Evolutionary conservation across 768 basidiomycete genomes (phyloP), one percentile per base, ranked within the genome.

Genomic region (Butyriboletus loyo): DNA sequence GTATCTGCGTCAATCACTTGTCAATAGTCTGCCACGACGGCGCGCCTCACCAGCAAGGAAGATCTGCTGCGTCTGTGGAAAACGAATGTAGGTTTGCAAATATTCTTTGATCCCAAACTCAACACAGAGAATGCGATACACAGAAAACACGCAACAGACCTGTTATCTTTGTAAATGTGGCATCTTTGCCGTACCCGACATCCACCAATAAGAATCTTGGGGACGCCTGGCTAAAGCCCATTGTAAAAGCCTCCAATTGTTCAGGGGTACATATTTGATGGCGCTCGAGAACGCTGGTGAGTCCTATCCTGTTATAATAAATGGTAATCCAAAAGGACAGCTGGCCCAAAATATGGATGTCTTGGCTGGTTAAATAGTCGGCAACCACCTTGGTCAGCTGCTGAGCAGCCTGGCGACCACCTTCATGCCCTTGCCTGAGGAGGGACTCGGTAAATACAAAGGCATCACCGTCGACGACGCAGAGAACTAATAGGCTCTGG

Each of bases 241-340:
- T 70, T 52, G 83, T 70, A 68, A 91, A 91, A n/a, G 75, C 77
- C 44, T 87, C 82, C 56, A 88, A 77, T 56, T 89, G 85, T 44
- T 85, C 84, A 21, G 73, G 72, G 41, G 78, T 78, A 63, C 87
- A 89, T 47, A 84, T 66, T 46, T 77, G 75, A 59, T 79, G 75
- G 30, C 70, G 72, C 50, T 78, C 67, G 34, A 87, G 75, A 45
- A 71, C 69, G 46, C 81, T 78, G 11, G 77, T 65, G 40, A 87
- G 70, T 30, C 78, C 78, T 48, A 70, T 62, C 69, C 79, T 85
- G 75, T 86, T 87, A 70, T 82, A 79, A 72, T 83, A 89, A 55
- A 90, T 66, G 39, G 81, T 82, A 45, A 87, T 80, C 86, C 86
- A 89, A 66, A 89, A 87, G 25, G 87, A 86, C 36, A 87, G 75